Evolutionary conservation across 768 basidiomycete genomes (phyloP).

Genomic region (Suillus decipiens): DNA sequence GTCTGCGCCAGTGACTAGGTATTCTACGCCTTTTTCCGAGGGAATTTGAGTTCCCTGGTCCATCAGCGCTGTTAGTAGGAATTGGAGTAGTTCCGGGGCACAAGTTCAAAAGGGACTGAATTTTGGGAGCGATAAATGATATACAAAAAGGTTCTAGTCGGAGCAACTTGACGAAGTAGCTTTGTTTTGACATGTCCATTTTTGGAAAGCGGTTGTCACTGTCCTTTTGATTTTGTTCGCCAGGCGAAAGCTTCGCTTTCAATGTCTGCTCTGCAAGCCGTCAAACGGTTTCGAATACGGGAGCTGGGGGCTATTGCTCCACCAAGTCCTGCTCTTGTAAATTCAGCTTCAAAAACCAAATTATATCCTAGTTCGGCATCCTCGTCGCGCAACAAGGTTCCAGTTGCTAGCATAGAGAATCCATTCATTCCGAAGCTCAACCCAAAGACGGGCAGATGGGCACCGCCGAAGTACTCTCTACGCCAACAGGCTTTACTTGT

Average conservation of each 20-base stretch:
- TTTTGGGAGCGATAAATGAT: not conserved
- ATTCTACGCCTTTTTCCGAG: too few species aligned
- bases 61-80: too few species aligned
- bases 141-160: not conserved
- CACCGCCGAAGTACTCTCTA: constrained; percentile 67
- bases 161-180: not conserved
- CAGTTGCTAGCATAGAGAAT: constrained; percentile 42
- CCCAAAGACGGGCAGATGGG: constrained; percentile 63
- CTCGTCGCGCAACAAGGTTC: constrained; percentile 14
- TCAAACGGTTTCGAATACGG: constrained; percentile 29
- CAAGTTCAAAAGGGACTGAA: not conserved
- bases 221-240: not conserved
- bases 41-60: too few species aligned
- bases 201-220: not conserved
- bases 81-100: too few species aligned
- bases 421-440: constrained; percentile 72
- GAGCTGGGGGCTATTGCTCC: constrained; percentile 23
- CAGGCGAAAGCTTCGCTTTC: not conserved
- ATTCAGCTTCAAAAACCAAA: constrained; percentile 30
- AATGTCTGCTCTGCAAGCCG: constrained; percentile 16
- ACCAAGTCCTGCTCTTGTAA: constrained; percentile 3
- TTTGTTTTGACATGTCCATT: not conserved
- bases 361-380: constrained; percentile 10
- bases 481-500: constrained; percentile 78
- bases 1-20: too few species aligned